Conservation (phyloP, 2,329 filamentous ascomycete species). For the Macrophomina phaseolina region DNA sequence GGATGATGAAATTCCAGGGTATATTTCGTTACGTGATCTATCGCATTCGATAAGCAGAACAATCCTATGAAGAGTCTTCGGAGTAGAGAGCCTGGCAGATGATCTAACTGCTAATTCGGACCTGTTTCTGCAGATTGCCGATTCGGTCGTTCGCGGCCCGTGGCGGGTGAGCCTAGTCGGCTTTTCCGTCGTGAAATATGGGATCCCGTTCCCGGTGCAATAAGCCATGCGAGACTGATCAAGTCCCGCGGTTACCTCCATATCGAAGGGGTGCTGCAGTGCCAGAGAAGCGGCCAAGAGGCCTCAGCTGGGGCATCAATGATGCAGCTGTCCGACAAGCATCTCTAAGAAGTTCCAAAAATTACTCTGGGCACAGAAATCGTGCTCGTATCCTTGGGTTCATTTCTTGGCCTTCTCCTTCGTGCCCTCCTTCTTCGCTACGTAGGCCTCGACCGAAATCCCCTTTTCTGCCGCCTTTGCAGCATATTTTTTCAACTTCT, state of each 20-base stretch:
- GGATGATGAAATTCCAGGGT: constrained; percentile 5
- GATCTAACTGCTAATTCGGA: neutral
- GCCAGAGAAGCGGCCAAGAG: neutral
- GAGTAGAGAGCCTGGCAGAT: neutral
- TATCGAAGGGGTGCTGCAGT: neutral
- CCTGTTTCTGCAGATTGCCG: neutral
- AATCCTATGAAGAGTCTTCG: neutral
- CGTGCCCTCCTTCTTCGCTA: constrained; percentile 39
- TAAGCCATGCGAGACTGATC: neutral
- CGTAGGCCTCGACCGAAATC: constrained; percentile 45
- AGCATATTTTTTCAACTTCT: constrained; percentile 13
- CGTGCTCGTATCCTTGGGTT: neutral
- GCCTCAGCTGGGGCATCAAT: neutral
- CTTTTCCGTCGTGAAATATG: constrained; percentile 13
- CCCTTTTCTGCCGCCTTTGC: constrained; percentile 38
- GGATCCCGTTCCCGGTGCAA: neutral
- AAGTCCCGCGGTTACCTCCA: neutral
- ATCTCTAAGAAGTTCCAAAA: neutral
- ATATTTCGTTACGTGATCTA: neutral
- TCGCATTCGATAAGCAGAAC: constrained; percentile 4
- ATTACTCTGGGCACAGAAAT: no score
- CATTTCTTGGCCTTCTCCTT: constrained; percentile 14
- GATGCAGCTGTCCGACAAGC: neutral
- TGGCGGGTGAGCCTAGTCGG: neutral
- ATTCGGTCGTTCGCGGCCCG: neutral